Conservation (phyloP, 176 grass and related monocot species). For the Bonia amplexicaulis region DNA sequence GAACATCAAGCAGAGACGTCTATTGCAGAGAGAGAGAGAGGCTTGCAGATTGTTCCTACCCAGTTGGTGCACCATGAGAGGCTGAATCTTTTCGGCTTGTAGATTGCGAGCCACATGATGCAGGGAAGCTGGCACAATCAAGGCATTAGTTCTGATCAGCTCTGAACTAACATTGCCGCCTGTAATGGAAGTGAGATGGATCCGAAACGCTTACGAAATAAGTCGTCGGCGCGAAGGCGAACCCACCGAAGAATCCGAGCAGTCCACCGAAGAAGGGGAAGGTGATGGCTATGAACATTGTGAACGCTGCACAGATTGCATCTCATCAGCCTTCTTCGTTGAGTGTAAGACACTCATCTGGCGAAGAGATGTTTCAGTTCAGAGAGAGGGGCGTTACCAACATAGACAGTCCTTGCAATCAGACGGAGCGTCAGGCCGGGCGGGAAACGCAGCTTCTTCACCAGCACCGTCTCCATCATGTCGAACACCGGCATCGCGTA, state of each 20-base stretch:
- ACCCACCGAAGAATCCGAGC: conserved; percentile 85
- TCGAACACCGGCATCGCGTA: conserved; percentile 94
- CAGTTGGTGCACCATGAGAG: conserved; percentile 83
- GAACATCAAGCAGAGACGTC: neutral
- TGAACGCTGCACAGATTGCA: conserved; percentile 51
- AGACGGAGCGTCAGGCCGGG: conserved; percentile 64
- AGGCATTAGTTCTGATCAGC: neutral
- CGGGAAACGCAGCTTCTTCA: conserved; percentile 63
- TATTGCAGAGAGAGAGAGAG: neutral
- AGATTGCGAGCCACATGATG: conserved; percentile 82
- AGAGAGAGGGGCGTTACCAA: conserved; percentile 52
- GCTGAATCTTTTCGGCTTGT: conserved; percentile 70
- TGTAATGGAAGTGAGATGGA: neutral
- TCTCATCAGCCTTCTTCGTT: conserved; percentile 16
- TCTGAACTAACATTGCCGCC: neutral
- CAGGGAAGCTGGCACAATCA: conserved; percentile 70
- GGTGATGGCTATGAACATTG: conserved; percentile 87
- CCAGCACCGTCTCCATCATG: conserved; percentile 87
- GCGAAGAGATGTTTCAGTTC: neutral
- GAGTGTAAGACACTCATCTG: neutral
- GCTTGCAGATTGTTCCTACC: conserved; percentile 33
- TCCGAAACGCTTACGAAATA: conserved; percentile 63
- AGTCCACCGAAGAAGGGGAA: conserved; percentile 84
- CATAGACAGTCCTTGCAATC: conserved; percentile 53
- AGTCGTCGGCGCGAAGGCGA: conserved; percentile 75